phyloP scores from a whole-genome alignment of 2,329 filamentous ascomycete genomes.

The Graphilbum ipis-grandicollis region DNA sequence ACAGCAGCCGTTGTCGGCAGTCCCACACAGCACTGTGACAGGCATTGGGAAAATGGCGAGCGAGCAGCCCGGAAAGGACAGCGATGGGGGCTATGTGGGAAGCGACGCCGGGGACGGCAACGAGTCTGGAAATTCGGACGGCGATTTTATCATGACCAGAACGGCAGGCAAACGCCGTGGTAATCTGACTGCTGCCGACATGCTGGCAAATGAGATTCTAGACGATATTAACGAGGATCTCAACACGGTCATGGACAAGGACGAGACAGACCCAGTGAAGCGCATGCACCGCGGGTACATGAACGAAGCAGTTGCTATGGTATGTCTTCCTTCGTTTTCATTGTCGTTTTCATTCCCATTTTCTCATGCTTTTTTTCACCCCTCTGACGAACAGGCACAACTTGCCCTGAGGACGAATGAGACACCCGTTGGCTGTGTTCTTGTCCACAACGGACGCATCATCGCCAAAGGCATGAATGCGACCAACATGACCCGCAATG shows the following conservation, averaged over 20 bases:
- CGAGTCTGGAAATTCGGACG: conserved; percentile 6
- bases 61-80: conserved; percentile 3
- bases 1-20: neutral
- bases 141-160: conserved; percentile 10
- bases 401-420: conserved; percentile 73
- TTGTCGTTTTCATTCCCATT: neutral
- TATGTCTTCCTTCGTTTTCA: conserved; percentile 20
- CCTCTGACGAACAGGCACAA: conserved; percentile 43
- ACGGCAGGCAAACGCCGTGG: conserved; percentile 10
- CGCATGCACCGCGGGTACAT: conserved; percentile 46
- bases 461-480: conserved; percentile 93
- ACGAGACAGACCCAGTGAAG: conserved; percentile 14
- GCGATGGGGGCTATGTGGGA: too few relatives aligned
- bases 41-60: conserved; percentile 1
- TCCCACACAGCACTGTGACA: neutral
- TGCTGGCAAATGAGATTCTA: conserved; percentile 10
- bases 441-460: conserved; percentile 62
- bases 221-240: conserved; percentile 14
- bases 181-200: conserved; percentile 9
- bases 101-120: conserved; percentile 6
- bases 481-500: conserved; percentile 79
- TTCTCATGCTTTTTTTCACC: neutral
- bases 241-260: conserved; percentile 7
- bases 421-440: conserved; percentile 90
- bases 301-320: conserved; percentile 75